phyloP scores from a whole-genome alignment of 345 rosid genomes.

The Atalantia buxifolia region DNA sequence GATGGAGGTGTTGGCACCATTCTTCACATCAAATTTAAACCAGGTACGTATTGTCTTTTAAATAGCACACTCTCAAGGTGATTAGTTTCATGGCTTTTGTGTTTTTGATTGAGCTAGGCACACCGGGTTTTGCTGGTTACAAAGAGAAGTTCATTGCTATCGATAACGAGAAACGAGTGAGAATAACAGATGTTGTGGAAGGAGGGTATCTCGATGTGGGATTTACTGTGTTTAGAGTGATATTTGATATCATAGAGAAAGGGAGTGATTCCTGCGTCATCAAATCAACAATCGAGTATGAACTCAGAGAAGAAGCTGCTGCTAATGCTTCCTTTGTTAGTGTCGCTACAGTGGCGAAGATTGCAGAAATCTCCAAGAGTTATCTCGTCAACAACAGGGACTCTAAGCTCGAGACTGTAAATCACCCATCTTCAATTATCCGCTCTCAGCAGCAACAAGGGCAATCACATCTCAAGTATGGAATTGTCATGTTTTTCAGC shows the following conservation, averaged over 20 bases:
- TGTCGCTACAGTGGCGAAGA: neutral
- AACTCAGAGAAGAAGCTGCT: conserved; percentile 15
- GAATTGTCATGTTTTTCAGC: neutral
- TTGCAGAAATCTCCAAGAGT: conserved; percentile 9
- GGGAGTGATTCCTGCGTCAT: conserved; percentile 6
- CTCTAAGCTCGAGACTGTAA: neutral
- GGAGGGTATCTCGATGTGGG: conserved; percentile 19
- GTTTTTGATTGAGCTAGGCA: neutral
- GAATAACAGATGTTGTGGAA: conserved; percentile 15
- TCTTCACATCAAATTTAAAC: conserved; percentile 1
- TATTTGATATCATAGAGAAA: conserved; percentile 17
- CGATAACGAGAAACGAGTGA: conserved; percentile 12
- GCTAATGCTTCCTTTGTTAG: conserved; percentile 11
- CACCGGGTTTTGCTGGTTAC: neutral
- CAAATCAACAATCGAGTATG: conserved; percentile 11
- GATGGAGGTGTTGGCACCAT: conserved; percentile 26
- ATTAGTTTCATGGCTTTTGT: neutral
- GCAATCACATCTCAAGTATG: neutral
- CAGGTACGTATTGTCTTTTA: neutral
- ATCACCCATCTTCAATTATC: neutral
- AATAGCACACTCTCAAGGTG: neutral
- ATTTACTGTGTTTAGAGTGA: conserved; percentile 1
- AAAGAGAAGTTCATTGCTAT: conserved; percentile 19
- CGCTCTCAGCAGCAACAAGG: neutral
- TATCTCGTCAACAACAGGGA: conserved; percentile 12